These are phyloP conservation scores for Pisolithus orientalis DNA, from an alignment of 768 basidiomycete species.

Conservation along the genomic window DNA sequence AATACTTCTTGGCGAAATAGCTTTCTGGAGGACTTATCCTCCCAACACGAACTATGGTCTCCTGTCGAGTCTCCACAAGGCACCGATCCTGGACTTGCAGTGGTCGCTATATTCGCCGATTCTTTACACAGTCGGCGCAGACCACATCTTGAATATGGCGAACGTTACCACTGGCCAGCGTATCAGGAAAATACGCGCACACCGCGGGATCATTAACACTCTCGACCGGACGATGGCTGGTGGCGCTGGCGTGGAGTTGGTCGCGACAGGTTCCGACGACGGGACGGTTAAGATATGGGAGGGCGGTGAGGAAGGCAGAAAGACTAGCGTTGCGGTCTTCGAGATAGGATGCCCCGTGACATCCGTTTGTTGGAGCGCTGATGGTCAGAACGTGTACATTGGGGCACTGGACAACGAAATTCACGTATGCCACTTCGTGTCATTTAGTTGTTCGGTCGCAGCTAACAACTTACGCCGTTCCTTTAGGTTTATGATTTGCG, in stretches of 20 bases:
- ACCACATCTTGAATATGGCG: slow-evolving; percentile 71
- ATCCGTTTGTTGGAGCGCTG: slow-evolving; percentile 85
- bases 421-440: slow-evolving; percentile 53
- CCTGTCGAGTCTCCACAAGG: slow-evolving; percentile 77
- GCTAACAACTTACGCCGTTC: slow-evolving; percentile 1
- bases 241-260: slow-evolving; percentile 77
- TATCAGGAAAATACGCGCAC: slow-evolving; percentile 75
- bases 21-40: slow-evolving; percentile 86
- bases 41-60: slow-evolving; percentile 93
- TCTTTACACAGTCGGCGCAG: slow-evolving; percentile 84
- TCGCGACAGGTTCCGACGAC: slow-evolving; percentile 89
- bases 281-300: slow-evolving; percentile 92
- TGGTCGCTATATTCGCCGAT: slow-evolving; percentile 74
- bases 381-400: slow-evolving; percentile 85
- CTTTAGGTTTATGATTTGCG: slow-evolving; percentile 82
- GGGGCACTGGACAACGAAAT: slow-evolving; percentile 95
- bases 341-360: slow-evolving; percentile 89
- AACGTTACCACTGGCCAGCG: slow-evolving; percentile 84
- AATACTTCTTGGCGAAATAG: slow-evolving; percentile 30
- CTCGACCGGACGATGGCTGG: slow-evolving; percentile 83
- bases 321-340: slow-evolving; percentile 72
- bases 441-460: slow-evolving; percentile 1
- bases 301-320: slow-evolving; percentile 67
- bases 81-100: slow-evolving; percentile 87
- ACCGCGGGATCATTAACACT: slow-evolving; percentile 86